Percentiles rank a stretch among this genome's conserved stretches.
Evolutionary conservation across 495 filamentous ascomycete genomes (phyloP).

Genomic region (Niebla homalea): DNA sequence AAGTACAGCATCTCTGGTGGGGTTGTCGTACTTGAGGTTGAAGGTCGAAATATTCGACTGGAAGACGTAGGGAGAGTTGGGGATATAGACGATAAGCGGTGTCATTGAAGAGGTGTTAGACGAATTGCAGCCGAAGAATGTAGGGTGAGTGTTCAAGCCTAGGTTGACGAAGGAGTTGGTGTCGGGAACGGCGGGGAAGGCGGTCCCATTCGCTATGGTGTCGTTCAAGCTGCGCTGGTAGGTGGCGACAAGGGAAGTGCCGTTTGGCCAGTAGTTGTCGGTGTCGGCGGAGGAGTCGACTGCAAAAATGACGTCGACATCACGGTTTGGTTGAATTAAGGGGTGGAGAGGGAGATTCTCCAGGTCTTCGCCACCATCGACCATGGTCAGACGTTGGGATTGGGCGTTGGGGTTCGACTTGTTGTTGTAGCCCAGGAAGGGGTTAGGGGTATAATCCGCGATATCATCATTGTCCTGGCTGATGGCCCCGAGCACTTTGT

Average conservation of each 20-base stretch:
- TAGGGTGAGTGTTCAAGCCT: slow-evolving; percentile 69
- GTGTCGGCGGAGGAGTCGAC: slow-evolving; percentile 81
- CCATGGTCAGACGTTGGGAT: slow-evolving; percentile 45
- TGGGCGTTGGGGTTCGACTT: slow-evolving; percentile 45
- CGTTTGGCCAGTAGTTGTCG: slow-evolving; percentile 67
- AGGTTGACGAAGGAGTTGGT: slow-evolving; percentile 77
- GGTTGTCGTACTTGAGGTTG: slow-evolving; percentile 43
- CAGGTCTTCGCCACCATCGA: slow-evolving; percentile 76
- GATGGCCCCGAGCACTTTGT: slow-evolving; percentile 39
- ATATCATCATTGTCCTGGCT: slow-evolving; percentile 57
- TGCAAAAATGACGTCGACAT: slow-evolving; percentile 86
- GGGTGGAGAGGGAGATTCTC: slow-evolving; percentile 86
- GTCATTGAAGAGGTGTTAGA: slow-evolving; percentile 43
- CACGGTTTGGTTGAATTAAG: slow-evolving; percentile 62
- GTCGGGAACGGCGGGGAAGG: slow-evolving; percentile 74
- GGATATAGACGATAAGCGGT: slow-evolving; percentile 80
- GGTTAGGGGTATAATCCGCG: slow-evolving; percentile 71
- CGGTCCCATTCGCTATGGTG: slow-evolving; percentile 63
- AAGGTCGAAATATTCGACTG: slow-evolving; percentile 67
- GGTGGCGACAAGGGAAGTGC: slow-evolving; percentile 66
- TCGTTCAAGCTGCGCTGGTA: slow-evolving; percentile 56
- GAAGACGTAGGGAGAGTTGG: slow-evolving; percentile 68
- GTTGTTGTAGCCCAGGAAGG: slow-evolving; percentile 62
- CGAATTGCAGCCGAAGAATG: slow-evolving; percentile 84
- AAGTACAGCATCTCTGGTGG: slow-evolving; percentile 61